A percentile compares a stretch with the other conserved stretches of the same genome.
phyloP scores from a whole-genome alignment of 805 yeast species.

The Teunomyces stri region DNA sequence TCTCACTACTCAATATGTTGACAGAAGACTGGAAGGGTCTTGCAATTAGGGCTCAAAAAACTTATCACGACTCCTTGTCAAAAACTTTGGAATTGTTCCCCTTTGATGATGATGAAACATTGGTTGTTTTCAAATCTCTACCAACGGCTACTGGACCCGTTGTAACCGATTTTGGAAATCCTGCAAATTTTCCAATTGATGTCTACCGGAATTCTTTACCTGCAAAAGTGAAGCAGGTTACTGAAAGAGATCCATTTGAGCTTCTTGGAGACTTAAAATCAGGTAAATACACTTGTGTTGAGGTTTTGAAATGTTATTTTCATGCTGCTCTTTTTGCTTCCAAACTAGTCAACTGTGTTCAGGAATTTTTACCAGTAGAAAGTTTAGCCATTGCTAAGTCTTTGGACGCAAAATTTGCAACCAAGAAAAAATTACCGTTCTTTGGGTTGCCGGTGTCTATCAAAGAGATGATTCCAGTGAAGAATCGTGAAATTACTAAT shows the following conservation, averaged over 20 bases:
- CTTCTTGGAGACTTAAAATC: conserved; percentile 12
- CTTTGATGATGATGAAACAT: conserved; percentile 11
- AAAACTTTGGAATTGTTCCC: conserved; percentile 19
- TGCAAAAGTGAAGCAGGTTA: conserved; percentile 10
- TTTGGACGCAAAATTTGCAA: conserved; percentile 21
- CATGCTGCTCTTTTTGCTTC: conserved; percentile 43
- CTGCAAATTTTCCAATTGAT: conserved; percentile 18
- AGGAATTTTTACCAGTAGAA: conserved; percentile 35
- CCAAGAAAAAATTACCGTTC: conserved; percentile 19
- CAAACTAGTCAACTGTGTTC: conserved; percentile 45
- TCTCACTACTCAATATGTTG: conserved; percentile 8
- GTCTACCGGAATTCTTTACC: conserved; percentile 13
- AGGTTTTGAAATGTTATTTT: conserved; percentile 16
- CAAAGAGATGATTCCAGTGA: conserved; percentile 46
- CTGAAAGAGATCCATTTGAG: conserved; percentile 17
- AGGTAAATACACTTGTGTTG: conserved; percentile 10
- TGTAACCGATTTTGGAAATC: conserved; percentile 18
- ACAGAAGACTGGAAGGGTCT: conserved; percentile 17
- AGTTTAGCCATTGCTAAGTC: conserved; percentile 22
- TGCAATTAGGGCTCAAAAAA: conserved; percentile 13
- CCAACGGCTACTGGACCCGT: conserved; percentile 17
- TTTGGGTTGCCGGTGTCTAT: conserved; percentile 33
- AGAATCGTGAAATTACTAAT: conserved; percentile 48
- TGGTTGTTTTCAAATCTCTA: conserved; percentile 10
- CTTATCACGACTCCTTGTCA: conserved; percentile 12